Percentiles rank a stretch among this genome's conserved stretches.
These are phyloP conservation scores for Loxodes magnus DNA, from an alignment of 73 alveolate species.

Conservation along the genomic window DNA sequence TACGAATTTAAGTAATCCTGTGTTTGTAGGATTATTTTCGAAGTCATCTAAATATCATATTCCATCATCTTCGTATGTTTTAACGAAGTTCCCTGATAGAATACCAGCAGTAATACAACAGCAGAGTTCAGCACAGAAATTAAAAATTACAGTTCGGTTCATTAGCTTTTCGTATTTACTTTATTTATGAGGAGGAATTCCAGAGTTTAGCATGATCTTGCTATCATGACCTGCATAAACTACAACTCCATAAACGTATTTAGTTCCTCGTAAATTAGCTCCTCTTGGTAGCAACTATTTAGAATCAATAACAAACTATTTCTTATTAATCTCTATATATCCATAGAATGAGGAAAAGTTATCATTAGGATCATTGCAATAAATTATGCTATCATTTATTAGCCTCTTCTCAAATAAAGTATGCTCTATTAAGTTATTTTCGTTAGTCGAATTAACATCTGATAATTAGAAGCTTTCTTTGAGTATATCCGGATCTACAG, in stretches of 20 bases:
- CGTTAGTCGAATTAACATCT: background rate
- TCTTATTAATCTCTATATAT: constrained; percentile 20
- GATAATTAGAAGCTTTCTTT: background rate
- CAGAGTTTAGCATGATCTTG: constrained; percentile 84
- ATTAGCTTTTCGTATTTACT: constrained; percentile 64
- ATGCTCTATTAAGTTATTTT: constrained; percentile 20
- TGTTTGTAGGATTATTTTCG: constrained; percentile 25
- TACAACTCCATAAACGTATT: constrained; percentile 79
- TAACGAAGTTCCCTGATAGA: constrained; percentile 15
- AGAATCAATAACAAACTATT: constrained; percentile 42
- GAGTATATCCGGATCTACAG: constrained; percentile 21
- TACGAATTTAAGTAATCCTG: constrained; percentile 66
- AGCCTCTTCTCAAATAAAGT: constrained; percentile 17
- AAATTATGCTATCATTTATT: too few relatives aligned
- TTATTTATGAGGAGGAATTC: constrained; percentile 49
- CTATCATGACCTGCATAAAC: constrained; percentile 90
- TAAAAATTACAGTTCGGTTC: constrained; percentile 67
- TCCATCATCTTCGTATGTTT: background rate
- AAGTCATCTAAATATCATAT: constrained; percentile 10
- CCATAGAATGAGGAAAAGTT: constrained; percentile 57
- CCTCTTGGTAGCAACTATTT: constrained; percentile 89
- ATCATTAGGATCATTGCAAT: constrained; percentile 46
- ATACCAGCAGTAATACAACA: constrained; percentile 33
- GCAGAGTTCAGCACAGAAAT: constrained; percentile 44
- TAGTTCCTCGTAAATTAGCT: constrained; percentile 71